phyloP scores from a whole-genome alignment of 768 basidiomycete genomes.

The Suillus variegatus region DNA sequence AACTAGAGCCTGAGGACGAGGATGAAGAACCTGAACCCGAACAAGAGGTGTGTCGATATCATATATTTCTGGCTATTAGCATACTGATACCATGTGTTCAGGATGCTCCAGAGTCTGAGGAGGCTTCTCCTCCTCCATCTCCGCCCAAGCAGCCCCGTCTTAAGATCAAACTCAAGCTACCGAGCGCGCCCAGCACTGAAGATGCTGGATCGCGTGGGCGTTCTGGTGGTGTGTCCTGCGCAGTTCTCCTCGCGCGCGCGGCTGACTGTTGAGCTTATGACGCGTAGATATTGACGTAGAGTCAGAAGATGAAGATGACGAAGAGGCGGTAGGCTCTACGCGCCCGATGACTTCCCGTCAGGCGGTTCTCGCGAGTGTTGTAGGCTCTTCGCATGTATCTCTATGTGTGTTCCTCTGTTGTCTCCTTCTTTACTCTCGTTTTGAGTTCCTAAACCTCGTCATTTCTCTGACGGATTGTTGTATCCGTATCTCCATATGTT shows the following conservation, averaged over 20 bases:
- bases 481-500: background rate
- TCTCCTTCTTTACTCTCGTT: background rate
- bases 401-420: conserved; percentile 40
- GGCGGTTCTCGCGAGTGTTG: conserved; percentile 70
- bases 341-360: conserved; percentile 60
- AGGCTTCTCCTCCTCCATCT: conserved; percentile 33
- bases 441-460: background rate
- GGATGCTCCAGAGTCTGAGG: conserved; percentile 37
- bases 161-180: conserved; percentile 64
- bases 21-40: conserved; percentile 38
- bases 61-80: conserved; percentile 18
- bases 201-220: conserved; percentile 31
- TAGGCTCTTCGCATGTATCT: conserved; percentile 69
- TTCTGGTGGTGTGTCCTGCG: conserved; percentile 22
- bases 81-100: conserved; percentile 19
- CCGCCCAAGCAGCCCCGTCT: conserved; percentile 44
- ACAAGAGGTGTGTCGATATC: conserved; percentile 14
- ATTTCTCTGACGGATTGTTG: background rate
- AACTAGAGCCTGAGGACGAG: conserved; percentile 34
- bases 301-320: conserved; percentile 43
- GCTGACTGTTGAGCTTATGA: background rate
- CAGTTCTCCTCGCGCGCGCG: background rate
- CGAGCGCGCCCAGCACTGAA: conserved; percentile 36
- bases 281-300: conserved; percentile 40
- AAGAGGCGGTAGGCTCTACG: conserved; percentile 30